Evolutionary conservation across 805 yeast species (phyloP), one percentile per base, ranked within the genome.

Genomic region (Yamadazyma paraphyllophila): DNA sequence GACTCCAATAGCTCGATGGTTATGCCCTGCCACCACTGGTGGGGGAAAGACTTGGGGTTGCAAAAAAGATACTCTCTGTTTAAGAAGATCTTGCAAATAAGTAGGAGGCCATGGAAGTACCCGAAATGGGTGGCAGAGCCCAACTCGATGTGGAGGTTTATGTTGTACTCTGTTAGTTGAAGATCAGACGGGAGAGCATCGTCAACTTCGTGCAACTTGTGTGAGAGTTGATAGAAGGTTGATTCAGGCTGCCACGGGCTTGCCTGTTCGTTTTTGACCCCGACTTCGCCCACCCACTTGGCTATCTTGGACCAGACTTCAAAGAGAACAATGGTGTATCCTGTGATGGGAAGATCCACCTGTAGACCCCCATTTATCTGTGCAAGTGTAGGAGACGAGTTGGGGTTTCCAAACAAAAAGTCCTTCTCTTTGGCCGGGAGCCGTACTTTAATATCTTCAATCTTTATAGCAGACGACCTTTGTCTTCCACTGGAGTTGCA

Each of bases 241-340:
- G 71, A 64, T 3, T 54, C 45, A 12, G 49, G 41, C 9, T 58
- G 53, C 67, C 64, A 63, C 6, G 73, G 73, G 13, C 57, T 56
- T 11, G 49, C 34, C 14, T 45, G 50, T n/a, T 62, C 70, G n/a
- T 51, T 39, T 34, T 57, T 57, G 0, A 62, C 63, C 2, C 46
- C 46, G 7, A 68, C 70, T 39, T 65, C 69, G 4, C 73, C 69
- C 1, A 65, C 67, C 72, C 73, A 68, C 46, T 64, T 62, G 2
- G 72, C 69, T 15, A 65, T 61, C 24, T 58, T 55, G 1, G 65
- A 59, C 74, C 74, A 69, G 5, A 66, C 46, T 47, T 69, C 73
- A 49, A 66, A 67, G 1, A 64, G 51, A 2, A 62, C 50, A 1
- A 69, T 59, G 7, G 62, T 56, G 42, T 61, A 68, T 10, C 61